A percentile compares a stretch with the other conserved stretches of the same genome.
Conservation (phyloP, 768 basidiomycete genomes). For the Tylopilus vinaceipallidus region DNA sequence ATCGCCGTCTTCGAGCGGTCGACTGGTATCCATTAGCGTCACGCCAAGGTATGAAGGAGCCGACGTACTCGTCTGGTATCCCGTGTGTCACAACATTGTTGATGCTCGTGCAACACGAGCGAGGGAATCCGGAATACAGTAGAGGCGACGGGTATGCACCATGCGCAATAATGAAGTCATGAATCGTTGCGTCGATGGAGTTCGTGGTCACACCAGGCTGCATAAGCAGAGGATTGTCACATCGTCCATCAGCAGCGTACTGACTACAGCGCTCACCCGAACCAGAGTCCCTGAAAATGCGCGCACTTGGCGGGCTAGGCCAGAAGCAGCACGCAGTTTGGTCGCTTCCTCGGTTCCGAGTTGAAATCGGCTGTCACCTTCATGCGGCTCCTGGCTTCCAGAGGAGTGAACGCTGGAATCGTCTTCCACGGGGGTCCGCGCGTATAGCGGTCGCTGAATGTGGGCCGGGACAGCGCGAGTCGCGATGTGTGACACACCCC, state of each 20-base stretch:
- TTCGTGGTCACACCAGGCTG: constrained; percentile 76
- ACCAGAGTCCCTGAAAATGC: constrained; percentile 53
- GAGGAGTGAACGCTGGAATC: background rate
- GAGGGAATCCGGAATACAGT: constrained; percentile 57
- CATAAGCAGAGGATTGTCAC: background rate
- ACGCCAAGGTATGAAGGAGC: background rate
- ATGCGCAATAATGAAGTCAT: constrained; percentile 63
- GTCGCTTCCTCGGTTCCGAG: constrained; percentile 55
- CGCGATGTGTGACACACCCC: constrained; percentile 60
- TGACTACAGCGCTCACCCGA: constrained; percentile 35
- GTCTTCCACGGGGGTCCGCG: constrained; percentile 9
- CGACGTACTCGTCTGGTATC: constrained; percentile 83
- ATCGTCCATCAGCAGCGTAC: background rate
- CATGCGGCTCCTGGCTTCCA: constrained; percentile 2
- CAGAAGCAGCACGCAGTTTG: constrained; percentile 51
- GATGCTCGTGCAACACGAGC: constrained; percentile 61
- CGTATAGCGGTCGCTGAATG: constrained; percentile 58
- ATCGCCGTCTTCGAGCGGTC: constrained; percentile 77
- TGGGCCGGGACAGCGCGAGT: constrained; percentile 54
- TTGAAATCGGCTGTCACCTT: constrained; percentile 38
- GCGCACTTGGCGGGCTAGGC: constrained; percentile 55
- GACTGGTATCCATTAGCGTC: constrained; percentile 45
- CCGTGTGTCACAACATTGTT: constrained; percentile 89
- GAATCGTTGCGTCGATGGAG: constrained; percentile 67
- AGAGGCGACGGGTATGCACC: constrained; percentile 88